Conservation (phyloP, 345 rosid species). For the Zanthoxylum bungeanum region DNA sequence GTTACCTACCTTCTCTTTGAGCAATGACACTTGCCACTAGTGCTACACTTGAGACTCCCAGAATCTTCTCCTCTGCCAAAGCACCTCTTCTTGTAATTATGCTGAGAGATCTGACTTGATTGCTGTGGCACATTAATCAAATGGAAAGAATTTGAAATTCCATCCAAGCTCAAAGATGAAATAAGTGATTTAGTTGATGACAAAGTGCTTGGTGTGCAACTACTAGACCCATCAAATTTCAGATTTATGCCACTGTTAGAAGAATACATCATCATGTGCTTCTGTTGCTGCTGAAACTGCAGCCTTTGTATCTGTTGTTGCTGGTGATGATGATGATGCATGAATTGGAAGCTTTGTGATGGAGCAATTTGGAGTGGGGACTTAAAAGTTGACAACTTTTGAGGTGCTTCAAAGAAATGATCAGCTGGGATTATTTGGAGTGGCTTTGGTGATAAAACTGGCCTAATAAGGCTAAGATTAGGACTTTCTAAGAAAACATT, state of each 20-base stretch:
- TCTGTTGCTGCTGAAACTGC: slow-evolving; percentile 39
- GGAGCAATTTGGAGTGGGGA: slow-evolving; percentile 36
- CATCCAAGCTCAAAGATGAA: slow-evolving; percentile 59
- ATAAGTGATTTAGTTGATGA: slow-evolving; percentile 59
- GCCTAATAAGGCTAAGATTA: slow-evolving; percentile 13
- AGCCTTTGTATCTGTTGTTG: slow-evolving; percentile 46
- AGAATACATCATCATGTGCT: slow-evolving; percentile 36
- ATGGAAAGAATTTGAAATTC: slow-evolving; percentile 54
- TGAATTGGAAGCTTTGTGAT: slow-evolving; percentile 37
- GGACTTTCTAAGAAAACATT: slow-evolving; percentile 58
- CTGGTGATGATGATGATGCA: too few relatives aligned
- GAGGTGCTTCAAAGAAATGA: slow-evolving; percentile 22
- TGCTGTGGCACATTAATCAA: too few relatives aligned
- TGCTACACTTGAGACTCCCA: slow-evolving; percentile 61
- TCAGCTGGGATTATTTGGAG: slow-evolving; percentile 52
- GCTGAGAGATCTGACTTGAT: too few relatives aligned
- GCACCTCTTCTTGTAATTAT: slow-evolving; percentile 51
- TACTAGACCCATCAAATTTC: slow-evolving; percentile 51
- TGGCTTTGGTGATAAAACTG: slow-evolving; percentile 60
- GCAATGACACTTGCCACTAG: slow-evolving; percentile 66
- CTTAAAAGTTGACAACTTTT: slow-evolving; percentile 32
- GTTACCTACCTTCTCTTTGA: slow-evolving; percentile 75
- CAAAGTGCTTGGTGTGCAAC: slow-evolving; percentile 43
- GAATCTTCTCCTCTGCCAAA: slow-evolving; percentile 62
- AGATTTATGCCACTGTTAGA: slow-evolving; percentile 53